A percentile compares a stretch with the other conserved stretches of the same genome.
phyloP scores from a whole-genome alignment of 2,329 filamentous ascomycete genomes.

The Ophiosphaerella herpotricha region DNA sequence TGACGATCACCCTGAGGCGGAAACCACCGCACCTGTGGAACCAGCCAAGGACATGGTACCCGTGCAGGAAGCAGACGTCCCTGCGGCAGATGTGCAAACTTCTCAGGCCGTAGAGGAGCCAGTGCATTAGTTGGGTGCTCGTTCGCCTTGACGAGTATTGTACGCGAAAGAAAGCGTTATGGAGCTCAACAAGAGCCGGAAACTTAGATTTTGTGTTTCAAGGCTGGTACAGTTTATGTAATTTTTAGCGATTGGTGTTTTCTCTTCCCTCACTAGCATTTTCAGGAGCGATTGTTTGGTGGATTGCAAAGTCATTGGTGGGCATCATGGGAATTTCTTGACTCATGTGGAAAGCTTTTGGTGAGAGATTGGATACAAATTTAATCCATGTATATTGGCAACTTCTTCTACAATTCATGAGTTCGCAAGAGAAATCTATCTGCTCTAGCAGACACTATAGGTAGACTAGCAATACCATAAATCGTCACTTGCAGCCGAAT shows the following conservation, averaged over 20 bases:
- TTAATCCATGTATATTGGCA: neutral
- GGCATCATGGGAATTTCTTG: constrained; percentile 24
- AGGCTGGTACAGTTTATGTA: constrained; percentile 1
- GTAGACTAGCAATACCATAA: constrained; percentile 18
- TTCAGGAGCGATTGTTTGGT: constrained; percentile 41
- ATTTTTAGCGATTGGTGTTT: constrained; percentile 1
- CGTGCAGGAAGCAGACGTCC: constrained; percentile 14
- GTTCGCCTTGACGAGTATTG: too few relatives aligned
- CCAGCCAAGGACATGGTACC: constrained; percentile 15
- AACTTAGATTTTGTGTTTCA: neutral
- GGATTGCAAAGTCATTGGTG: constrained; percentile 35
- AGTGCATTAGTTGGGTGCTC: constrained; percentile 22
- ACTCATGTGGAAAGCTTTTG: constrained; percentile 7
- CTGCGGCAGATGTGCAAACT: constrained; percentile 27
- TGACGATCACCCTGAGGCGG: constrained; percentile 9
- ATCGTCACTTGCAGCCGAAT: constrained; percentile 13
- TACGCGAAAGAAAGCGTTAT: neutral
- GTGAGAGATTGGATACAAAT: constrained; percentile 25
- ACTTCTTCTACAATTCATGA: neutral
- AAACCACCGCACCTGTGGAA: constrained; percentile 7
- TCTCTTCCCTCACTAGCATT: constrained; percentile 38
- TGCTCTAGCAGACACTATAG: constrained; percentile 7
- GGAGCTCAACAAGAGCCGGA: neutral
- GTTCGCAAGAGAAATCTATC: neutral
- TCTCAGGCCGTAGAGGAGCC: constrained; percentile 26